A percentile compares a stretch with the other conserved stretches of the same genome.
Conservation (phyloP, 805 yeast species). For the Candida qinlingensis region DNA sequence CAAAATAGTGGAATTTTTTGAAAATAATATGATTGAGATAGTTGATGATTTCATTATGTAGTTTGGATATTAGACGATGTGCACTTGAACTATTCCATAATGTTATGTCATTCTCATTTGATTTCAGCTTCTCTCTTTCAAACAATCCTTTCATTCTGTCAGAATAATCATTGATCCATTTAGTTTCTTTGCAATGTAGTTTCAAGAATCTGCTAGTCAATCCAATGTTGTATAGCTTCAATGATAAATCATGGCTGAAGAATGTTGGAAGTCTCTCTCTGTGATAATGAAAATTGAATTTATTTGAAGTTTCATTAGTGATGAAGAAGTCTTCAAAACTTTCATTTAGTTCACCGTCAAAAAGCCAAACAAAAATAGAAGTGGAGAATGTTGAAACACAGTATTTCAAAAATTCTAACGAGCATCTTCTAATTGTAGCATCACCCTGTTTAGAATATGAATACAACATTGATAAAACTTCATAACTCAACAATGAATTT, state of each 20-base stretch:
- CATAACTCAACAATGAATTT: conserved; percentile 35
- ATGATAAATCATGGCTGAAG: conserved; percentile 34
- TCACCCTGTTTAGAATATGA: conserved; percentile 63
- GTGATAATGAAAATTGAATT: conserved; percentile 16
- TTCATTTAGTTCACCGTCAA: conserved; percentile 56
- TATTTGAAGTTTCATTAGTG: not conserved
- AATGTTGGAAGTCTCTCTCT: conserved; percentile 40
- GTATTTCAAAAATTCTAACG: conserved; percentile 39
- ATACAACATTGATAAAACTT: conserved; percentile 49
- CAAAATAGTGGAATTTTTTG: conserved; percentile 41
- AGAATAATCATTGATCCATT: conserved; percentile 51
- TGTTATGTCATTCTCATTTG: conserved; percentile 1
- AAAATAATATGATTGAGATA: conserved; percentile 47
- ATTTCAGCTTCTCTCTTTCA: conserved; percentile 7
- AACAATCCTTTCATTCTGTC: conserved; percentile 17
- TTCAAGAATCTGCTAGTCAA: conserved; percentile 61
- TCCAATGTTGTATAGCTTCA: conserved; percentile 61
- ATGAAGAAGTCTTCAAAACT: conserved; percentile 54
- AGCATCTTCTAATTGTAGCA: conserved; percentile 35
- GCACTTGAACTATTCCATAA: conserved; percentile 19
- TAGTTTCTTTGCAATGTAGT: conserved; percentile 58
- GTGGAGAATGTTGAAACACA: conserved; percentile 56
- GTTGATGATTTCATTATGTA: conserved; percentile 48
- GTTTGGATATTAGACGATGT: conserved; percentile 33
- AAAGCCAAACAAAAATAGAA: conserved; percentile 60